phyloP scores from a whole-genome alignment of 1,139 yeast genomes.

The Yamadazyma songkhlaensis region DNA sequence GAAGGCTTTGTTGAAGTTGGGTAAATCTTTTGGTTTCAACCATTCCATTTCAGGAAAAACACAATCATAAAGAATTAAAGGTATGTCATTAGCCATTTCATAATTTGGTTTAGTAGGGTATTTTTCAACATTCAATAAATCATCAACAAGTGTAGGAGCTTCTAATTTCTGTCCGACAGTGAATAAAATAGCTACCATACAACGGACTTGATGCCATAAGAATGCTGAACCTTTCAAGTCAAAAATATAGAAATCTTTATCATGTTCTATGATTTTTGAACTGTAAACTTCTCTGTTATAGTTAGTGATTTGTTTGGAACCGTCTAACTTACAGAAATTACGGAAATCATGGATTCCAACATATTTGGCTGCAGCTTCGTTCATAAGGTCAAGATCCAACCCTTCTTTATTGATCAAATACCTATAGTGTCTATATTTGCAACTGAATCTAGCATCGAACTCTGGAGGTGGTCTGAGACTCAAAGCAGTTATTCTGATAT shows the following conservation, averaged over 20 bases:
- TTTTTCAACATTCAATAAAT: slow-evolving; percentile 55
- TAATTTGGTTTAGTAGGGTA: slow-evolving; percentile 74
- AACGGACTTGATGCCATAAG: slow-evolving; percentile 97
- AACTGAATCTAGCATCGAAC: slow-evolving; percentile 93
- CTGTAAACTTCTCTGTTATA: slow-evolving; percentile 57
- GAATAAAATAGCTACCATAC: slow-evolving; percentile 85
- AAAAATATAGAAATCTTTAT: slow-evolving; percentile 57
- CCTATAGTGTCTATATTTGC: slow-evolving; percentile 77
- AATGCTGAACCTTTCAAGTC: slow-evolving; percentile 88
- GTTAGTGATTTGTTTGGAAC: slow-evolving; percentile 85
- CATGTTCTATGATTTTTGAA: slow-evolving; percentile 47
- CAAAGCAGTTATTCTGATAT: slow-evolving; percentile 77
- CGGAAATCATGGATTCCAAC: slow-evolving; percentile 87
- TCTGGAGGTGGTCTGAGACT: slow-evolving; percentile 77
- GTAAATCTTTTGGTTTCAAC: slow-evolving; percentile 34
- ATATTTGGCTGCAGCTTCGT: slow-evolving; percentile 60
- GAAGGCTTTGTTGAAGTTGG: slow-evolving; percentile 21
- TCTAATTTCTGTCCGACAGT: slow-evolving; percentile 80
- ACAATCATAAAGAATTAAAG: slow-evolving; percentile 85
- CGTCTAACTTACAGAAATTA: slow-evolving; percentile 92
- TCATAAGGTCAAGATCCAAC: slow-evolving; percentile 67
- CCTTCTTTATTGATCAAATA: slow-evolving; percentile 61
- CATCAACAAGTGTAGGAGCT: slow-evolving; percentile 50
- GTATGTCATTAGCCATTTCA: slow-evolving; percentile 92
- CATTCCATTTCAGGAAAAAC: slow-evolving; percentile 70